phyloP scores from a whole-genome alignment of 208 protist species.

The Tritrichomonas foetus region DNA sequence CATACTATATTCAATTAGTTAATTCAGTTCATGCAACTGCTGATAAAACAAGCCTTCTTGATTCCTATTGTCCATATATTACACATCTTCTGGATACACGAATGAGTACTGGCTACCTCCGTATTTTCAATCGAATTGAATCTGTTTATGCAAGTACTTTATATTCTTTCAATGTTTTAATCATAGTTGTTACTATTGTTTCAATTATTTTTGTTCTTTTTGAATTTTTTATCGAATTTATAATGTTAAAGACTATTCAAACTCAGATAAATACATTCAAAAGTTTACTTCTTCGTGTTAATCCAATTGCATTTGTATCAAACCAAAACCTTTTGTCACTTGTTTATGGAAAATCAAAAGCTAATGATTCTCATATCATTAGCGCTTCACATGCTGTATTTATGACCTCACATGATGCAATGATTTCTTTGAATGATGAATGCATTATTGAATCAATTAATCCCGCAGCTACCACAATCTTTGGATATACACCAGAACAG shows the following conservation, averaged over 20 bases:
- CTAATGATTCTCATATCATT: background rate
- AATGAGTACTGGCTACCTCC: no score
- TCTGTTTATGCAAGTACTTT: background rate
- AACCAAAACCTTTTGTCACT: background rate
- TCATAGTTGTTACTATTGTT: background rate
- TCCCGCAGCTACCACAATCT: background rate
- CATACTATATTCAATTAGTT: background rate
- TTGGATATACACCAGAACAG: slow-evolving; percentile 17
- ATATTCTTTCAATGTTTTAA: background rate
- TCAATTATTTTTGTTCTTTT: background rate
- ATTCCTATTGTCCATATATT: background rate
- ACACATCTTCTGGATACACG: background rate
- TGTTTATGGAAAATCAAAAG: background rate
- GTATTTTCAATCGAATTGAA: background rate
- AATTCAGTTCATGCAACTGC: no score
- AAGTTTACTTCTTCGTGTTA: background rate
- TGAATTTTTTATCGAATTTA: background rate
- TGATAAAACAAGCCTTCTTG: no score
- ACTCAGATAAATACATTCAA: background rate
- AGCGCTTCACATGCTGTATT: slow-evolving; percentile 5
- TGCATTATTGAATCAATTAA: background rate
- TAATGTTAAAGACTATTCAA: background rate
- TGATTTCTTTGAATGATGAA: background rate
- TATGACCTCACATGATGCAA: background rate
- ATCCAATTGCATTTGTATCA: background rate